These are phyloP conservation scores for Quercus parvula DNA, from an alignment of 306 rosid species.

Conservation along the genomic window DNA sequence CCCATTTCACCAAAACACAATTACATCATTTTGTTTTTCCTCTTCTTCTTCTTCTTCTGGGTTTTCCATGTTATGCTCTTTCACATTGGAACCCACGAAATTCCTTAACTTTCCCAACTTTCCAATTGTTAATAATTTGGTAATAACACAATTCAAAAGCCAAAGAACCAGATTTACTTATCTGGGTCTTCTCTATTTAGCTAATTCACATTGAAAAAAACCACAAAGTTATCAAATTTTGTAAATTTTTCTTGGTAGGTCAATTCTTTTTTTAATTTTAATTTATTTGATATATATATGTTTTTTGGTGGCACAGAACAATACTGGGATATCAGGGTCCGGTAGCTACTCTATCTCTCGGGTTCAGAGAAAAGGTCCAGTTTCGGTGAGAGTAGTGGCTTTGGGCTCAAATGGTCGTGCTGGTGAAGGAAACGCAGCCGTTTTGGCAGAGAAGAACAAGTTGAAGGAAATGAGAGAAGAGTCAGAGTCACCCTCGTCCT, in stretches of 20 bases:
- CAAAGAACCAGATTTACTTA: neutral
- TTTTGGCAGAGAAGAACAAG: constrained; percentile 50
- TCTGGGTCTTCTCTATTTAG: constrained; percentile 6
- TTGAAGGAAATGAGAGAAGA: constrained; percentile 36
- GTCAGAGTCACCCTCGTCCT: constrained; percentile 16
- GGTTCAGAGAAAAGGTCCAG: constrained; percentile 36
- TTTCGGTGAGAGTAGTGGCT: constrained; percentile 43
- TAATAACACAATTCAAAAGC: neutral
- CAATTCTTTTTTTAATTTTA: neutral
- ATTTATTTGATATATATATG: neutral
- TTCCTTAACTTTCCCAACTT: neutral
- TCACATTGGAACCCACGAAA: constrained; percentile 24
- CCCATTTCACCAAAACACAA: constrained; percentile 5
- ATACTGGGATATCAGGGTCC: constrained; percentile 38
- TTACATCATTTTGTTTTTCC: too few relatives aligned
- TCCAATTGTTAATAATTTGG: neutral
- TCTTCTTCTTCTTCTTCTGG: too few relatives aligned
- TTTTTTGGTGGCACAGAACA: constrained; percentile 29
- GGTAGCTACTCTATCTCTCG: constrained; percentile 26
- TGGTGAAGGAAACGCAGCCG: constrained; percentile 54
- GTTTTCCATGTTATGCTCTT: constrained; percentile 5
- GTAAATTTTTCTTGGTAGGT: neutral
- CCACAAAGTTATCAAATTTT: neutral
- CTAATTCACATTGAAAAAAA: neutral
- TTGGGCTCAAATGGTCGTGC: constrained; percentile 40